Evolutionary conservation across 176 grass and related monocot genomes (phyloP).

Genomic region (Tillandsia leiboldiana): DNA sequence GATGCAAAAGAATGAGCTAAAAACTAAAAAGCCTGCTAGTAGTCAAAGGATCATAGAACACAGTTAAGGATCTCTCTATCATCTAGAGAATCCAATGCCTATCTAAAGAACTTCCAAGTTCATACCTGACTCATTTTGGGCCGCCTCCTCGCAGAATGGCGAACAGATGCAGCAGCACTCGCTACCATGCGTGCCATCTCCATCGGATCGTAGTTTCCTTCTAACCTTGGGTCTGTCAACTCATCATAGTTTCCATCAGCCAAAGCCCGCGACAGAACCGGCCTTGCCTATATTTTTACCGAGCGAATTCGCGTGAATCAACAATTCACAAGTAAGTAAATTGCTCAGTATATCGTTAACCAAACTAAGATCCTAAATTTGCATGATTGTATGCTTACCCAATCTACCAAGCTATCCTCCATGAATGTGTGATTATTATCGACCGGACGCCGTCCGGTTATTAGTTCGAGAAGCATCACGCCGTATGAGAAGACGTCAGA

Average conservation of each 20-base stretch:
- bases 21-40: too few relatives aligned
- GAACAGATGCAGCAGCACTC: constrained; percentile 37
- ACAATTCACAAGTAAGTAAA: too few relatives aligned
- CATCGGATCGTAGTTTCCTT: constrained; percentile 27
- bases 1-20: too few relatives aligned
- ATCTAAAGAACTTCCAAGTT: background rate
- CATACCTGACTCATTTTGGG: constrained; percentile 54
- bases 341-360: too few relatives aligned
- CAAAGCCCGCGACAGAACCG: constrained; percentile 25
- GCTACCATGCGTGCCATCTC: constrained; percentile 40
- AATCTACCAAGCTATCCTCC: constrained; percentile 47
- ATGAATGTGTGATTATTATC: constrained; percentile 26
- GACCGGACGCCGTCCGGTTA: constrained; percentile 38
- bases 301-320: background rate
- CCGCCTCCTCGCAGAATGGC: constrained; percentile 36
- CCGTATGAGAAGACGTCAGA: constrained; percentile 50
- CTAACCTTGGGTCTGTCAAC: constrained; percentile 28
- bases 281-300: constrained; percentile 28
- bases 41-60: too few relatives aligned
- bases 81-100: background rate
- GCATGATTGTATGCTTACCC: constrained; percentile 18
- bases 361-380: background rate
- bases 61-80: background rate
- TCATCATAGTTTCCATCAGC: constrained; percentile 33
- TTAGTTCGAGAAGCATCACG: constrained; percentile 45